Percentiles rank a stretch among this genome's conserved stretches.
phyloP scores from a whole-genome alignment of 805 yeast genomes.

The Hanseniaspora taiwanica region DNA sequence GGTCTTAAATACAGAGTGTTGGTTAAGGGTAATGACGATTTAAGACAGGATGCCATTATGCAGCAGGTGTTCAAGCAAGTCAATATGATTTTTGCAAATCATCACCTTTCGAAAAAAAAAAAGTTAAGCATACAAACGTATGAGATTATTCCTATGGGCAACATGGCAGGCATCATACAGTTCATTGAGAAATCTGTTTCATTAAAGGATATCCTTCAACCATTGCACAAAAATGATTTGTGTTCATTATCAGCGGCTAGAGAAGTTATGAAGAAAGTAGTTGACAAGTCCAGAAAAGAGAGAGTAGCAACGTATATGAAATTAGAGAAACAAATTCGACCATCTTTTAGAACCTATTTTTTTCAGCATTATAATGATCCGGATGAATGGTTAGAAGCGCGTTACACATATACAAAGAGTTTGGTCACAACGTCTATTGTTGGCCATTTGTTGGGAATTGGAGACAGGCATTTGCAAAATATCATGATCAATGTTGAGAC shows the following conservation, averaged over 20 bases:
- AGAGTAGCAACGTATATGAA: conserved; percentile 34
- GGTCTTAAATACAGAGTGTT: conserved; percentile 50
- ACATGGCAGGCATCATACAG: conserved; percentile 77
- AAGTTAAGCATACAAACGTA: conserved; percentile 63
- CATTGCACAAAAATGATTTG: conserved; percentile 44
- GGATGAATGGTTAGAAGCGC: conserved; percentile 58
- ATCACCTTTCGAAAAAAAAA: conserved; percentile 19
- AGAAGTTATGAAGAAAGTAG: conserved; percentile 44
- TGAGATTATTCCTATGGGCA: conserved; percentile 81
- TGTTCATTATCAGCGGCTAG: conserved; percentile 47
- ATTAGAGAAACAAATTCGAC: conserved; percentile 40
- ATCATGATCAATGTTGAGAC: conserved; percentile 64
- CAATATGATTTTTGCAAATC: conserved; percentile 42
- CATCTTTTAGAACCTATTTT: conserved; percentile 62
- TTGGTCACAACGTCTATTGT: conserved; percentile 76
- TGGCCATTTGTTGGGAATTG: conserved; percentile 81
- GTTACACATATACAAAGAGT: conserved; percentile 58
- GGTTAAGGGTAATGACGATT: conserved; percentile 77
- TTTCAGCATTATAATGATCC: conserved; percentile 52
- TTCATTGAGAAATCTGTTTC: conserved; percentile 72
- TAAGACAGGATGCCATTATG: conserved; percentile 94
- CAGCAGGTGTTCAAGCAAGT: conserved; percentile 90
- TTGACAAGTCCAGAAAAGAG: conserved; percentile 29
- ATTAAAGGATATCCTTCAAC: conserved; percentile 50
- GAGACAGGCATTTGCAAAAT: conserved; percentile 91